Percentiles rank a stretch among this genome's conserved stretches.
These are phyloP conservation scores for Wickerhamomyces subpelliculosus DNA, from an alignment of 805 yeast species.

Conservation along the genomic window DNA sequence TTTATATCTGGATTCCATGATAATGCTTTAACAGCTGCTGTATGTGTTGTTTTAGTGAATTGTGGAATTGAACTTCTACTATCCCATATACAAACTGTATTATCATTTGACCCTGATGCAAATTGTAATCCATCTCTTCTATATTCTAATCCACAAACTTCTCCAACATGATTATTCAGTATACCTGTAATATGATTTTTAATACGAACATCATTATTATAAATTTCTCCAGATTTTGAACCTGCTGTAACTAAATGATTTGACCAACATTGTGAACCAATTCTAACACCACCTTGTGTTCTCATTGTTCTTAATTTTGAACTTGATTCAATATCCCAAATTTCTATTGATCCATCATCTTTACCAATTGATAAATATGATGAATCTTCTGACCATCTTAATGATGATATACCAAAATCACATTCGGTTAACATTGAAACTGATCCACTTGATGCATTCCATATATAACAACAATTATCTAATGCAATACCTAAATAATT, in stretches of 20 bases:
- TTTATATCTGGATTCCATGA: conserved; percentile 90
- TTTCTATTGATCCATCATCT: conserved; percentile 77
- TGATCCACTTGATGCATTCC: conserved; percentile 83
- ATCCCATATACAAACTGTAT: conserved; percentile 91
- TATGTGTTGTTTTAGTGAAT: conserved; percentile 71
- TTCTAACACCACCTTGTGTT: conserved; percentile 60
- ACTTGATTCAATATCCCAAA: conserved; percentile 85
- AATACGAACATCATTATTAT: conserved; percentile 84
- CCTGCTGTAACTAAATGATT: conserved; percentile 82
- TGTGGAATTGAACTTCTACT: conserved; percentile 63
- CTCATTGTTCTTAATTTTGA: conserved; percentile 73
- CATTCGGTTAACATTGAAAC: conserved; percentile 65
- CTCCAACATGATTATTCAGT: conserved; percentile 69
- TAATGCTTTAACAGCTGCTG: conserved; percentile 92
- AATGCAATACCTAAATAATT: conserved; percentile 85
- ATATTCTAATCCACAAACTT: conserved; percentile 89
- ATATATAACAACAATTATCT: conserved; percentile 75
- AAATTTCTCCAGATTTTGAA: conserved; percentile 74
- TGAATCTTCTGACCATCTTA: conserved; percentile 90
- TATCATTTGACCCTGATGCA: conserved; percentile 93
- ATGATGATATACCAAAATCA: conserved; percentile 54
- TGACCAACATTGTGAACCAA: conserved; percentile 82
- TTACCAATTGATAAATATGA: conserved; percentile 78
- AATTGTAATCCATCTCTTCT: conserved; percentile 76
- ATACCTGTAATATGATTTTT: conserved; percentile 64